Evolutionary conservation across 1,139 yeast species (phyloP), one percentile per base, ranked within the genome.

Genomic region (Suhomyces yuchorum): DNA sequence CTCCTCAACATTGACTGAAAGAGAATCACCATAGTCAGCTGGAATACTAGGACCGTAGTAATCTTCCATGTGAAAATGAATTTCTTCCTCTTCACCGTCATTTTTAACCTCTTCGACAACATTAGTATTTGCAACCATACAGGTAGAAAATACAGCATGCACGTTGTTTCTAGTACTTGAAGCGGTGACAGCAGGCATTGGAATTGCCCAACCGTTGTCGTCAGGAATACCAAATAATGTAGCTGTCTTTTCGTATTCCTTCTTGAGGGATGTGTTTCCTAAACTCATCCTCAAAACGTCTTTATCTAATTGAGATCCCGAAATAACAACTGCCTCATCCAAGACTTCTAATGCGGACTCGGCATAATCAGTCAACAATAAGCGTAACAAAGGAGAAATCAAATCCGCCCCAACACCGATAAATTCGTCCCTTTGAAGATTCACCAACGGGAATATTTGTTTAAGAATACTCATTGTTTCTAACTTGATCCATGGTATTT

Each of bases 181-280:
- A 0, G 97, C 90, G 0, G 96, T 85, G 32, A 88, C 82, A 0
- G 92, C 88, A 0, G 98, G 97, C 93, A 88, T 87, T 2, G 98
- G 96, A 42, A 95, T 84, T 0, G 97, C 85, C 99, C 99, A 95
- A 1, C 99, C 99, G 61, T 85, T 84, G n/a, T 89, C 96, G 51
- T 91, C 97, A 0, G 99, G 99, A 19, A 92, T 85, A 14, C 99
- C 99, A 72, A 91, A 95, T 47, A 93, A 71, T 0, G 97, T 90
- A 0, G 96, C 93, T 1, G 96, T 85, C 56, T 82, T 84, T 56
- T 88, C 97, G 59, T 86, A 87, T 56, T 89, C 96, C 54, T 87
- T 88, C 57, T 86, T 81, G 59, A 87, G 75, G 2, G 89, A 81
- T 15, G 85, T 74, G 56, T 88, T 90, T 11, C 98, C 97, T 60